phyloP scores from a whole-genome alignment of 2,329 filamentous ascomycete species.

The Epichloe typhina region DNA sequence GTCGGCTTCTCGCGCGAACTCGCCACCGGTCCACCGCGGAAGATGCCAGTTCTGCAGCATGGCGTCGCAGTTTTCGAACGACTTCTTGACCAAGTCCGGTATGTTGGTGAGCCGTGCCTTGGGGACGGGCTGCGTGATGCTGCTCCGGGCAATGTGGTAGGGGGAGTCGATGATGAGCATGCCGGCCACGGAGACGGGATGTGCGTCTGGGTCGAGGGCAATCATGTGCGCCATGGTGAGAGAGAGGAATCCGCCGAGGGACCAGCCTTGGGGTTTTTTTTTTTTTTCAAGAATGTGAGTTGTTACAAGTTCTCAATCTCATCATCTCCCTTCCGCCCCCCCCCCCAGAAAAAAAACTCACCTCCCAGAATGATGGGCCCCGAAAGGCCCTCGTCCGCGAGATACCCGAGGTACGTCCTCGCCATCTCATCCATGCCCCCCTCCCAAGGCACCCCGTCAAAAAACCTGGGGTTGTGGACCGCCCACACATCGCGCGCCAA shows the following conservation, averaged over 20 bases:
- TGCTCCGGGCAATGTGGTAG: conserved; percentile 12
- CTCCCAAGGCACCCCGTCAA: conserved; percentile 11
- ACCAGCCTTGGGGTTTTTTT: conserved; percentile 13
- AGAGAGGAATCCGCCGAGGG: conserved; percentile 17
- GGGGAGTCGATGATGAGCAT: conserved; percentile 19
- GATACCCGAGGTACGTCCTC: conserved; percentile 13
- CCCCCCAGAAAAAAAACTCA: neutral
- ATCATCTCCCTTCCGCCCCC: too few species aligned
- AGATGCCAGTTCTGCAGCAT: conserved; percentile 18
- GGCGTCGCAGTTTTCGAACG: conserved; percentile 17
- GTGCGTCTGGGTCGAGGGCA: conserved; percentile 10
- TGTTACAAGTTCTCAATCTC: too few species aligned
- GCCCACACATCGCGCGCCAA: conserved; percentile 18
- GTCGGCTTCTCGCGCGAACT: conserved; percentile 6
- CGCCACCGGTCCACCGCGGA: conserved; percentile 12
- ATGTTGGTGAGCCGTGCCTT: conserved; percentile 10
- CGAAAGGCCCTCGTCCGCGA: conserved; percentile 12
- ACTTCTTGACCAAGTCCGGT: conserved; percentile 14
- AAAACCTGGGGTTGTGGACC: conserved; percentile 17
- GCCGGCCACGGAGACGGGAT: conserved; percentile 13
- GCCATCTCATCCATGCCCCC: conserved; percentile 19
- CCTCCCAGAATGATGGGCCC: conserved; percentile 17
- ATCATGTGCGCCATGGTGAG: conserved; percentile 14
- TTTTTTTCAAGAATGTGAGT: neutral
- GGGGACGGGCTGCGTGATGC: conserved; percentile 6